Base-by-base conservation (phyloP, 148 eudicot species). In the Bassia scoparia region DNA sequence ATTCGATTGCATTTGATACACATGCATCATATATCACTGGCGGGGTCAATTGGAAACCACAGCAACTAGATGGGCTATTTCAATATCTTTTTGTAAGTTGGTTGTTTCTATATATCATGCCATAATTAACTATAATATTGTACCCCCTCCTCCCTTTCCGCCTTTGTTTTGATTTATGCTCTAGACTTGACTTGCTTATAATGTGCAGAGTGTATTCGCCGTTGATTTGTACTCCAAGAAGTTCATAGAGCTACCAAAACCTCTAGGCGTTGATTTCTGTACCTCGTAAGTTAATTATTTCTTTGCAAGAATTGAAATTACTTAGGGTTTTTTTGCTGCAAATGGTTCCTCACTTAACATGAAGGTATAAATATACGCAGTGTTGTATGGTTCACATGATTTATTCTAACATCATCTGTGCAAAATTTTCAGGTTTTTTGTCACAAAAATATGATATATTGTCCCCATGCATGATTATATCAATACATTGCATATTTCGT, bases 21-120 rank as follows among this genome's bases (percentile, higher is more conserved):
- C 83, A 95, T 97, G 99, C 97, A 73, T 95, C 99, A 61, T 92
- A 91, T 77, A 95, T 95, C 69, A 92, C 90, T 69, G 94, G 96
- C 13, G 99, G 99, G 68, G 94, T 95, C 74, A 91, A 95, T 87
- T 81, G 88, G 82, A 95, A 92, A 85, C 99, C 96, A 18, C 97
- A 83, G 70, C 84, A 74, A 56, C 81, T 83, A 41, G 99, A 95
- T 74, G 99, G 99, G 52, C 88, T 95, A 48, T 88, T 89, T 77
- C 99, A 95, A 73, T 89, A 91, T 79, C 96, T 95, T 41, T 79
- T 74, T n/a, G n/a, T n/a, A n/a, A n/a, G 99, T 95, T 79, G 73
- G 97, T 74, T 64, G 41, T 4, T 23, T 43, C 24, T 61, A 16
- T 31, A 48, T 38, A 71, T 17, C 24, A 14, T 60, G 35, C 43